These are phyloP conservation scores for Lumnitzera racemosa DNA, from an alignment of 345 rosid species.

Conservation along the genomic window DNA sequence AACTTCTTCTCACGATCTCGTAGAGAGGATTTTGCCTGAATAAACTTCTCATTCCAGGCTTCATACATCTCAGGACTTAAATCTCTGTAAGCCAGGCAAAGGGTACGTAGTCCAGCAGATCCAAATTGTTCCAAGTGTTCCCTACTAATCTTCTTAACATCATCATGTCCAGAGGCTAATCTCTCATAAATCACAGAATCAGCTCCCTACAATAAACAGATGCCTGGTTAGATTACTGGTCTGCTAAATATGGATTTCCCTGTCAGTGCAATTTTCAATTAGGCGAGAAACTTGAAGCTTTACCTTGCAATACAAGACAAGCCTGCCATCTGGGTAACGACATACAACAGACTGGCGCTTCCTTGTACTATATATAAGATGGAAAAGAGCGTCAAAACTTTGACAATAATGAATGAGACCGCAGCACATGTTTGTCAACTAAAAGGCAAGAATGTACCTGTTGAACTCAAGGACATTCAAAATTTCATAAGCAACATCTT, in stretches of 20 bases:
- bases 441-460: slow-evolving; percentile 42
- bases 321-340: slow-evolving; percentile 91
- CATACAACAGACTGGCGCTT: slow-evolving; percentile 99
- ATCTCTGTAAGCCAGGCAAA: slow-evolving; percentile 87
- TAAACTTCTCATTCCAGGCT: slow-evolving; percentile 96
- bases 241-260: slow-evolving; percentile 24
- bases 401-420: not conserved
- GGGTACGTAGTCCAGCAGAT: slow-evolving; percentile 95
- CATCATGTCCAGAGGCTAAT: slow-evolving; percentile 60
- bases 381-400: not conserved
- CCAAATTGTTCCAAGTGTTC: slow-evolving; percentile 93
- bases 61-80: slow-evolving; percentile 68
- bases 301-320: slow-evolving; percentile 98
- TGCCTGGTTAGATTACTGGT: slow-evolving; percentile 20
- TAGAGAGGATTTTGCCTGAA: slow-evolving; percentile 92
- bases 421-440: slow-evolving; percentile 1
- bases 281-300: slow-evolving; percentile 12
- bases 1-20: slow-evolving; percentile 95
- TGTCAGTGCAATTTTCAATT: slow-evolving; percentile 4
- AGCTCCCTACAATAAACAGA: slow-evolving; percentile 70
- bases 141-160: slow-evolving; percentile 67
- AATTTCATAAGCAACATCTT: slow-evolving; percentile 83
- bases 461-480: slow-evolving; percentile 96
- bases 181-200: slow-evolving; percentile 94
- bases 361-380: slow-evolving; percentile 59